Base-by-base conservation (phyloP, 768 basidiomycete genomes). In the Crassisporium funariophilum region DNA sequence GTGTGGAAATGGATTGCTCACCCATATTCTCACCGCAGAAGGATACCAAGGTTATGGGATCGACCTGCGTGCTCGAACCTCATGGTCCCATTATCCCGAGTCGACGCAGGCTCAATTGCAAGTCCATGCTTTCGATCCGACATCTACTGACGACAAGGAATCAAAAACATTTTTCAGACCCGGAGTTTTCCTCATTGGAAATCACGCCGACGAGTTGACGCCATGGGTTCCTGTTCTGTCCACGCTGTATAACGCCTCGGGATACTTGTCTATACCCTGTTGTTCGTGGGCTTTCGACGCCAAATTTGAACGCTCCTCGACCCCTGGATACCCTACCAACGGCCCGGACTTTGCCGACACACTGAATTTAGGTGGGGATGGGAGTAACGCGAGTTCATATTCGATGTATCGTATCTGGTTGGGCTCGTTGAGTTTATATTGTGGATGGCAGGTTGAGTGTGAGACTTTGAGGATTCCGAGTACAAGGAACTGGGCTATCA, bases 131-230 rank as follows among this genome's bases (percentile, higher is more conserved):
- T 78, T 97, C 54, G 78, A 94, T 54, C 91, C 92, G 0, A 77
- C n/a, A n/a, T n/a, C 64, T 8, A 37, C 41, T 21, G 37, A 48
- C 9, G 7, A 22, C 29, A 31, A 31, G 27, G 7, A 45, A 29
- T 43, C 52, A 0, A 36, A 53, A 29, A 52, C 51, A 8, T 72
- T 65, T 50, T 62, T 73, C 58, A 63, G 57, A 15, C 69, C 71
- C 0, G 81, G 75, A 1, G 67, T 74, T 2, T 98, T 97, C 68
- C 67, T 98, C 47, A 88, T 98, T 40, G 93, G 90, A 7, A 98
- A 98, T 68, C 95, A 98, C 64, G 88, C 95, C 0, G 95, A 98
- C 68, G 95, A 98, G 57, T 74, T 98, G 13, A 95, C 95, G 17
- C 95, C 95, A 0, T 98, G 95, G 95, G 64, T 93, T 0, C 91